Evolutionary conservation across 805 yeast species (phyloP).

Genomic region (Zygotorulaspora chibaensis): DNA sequence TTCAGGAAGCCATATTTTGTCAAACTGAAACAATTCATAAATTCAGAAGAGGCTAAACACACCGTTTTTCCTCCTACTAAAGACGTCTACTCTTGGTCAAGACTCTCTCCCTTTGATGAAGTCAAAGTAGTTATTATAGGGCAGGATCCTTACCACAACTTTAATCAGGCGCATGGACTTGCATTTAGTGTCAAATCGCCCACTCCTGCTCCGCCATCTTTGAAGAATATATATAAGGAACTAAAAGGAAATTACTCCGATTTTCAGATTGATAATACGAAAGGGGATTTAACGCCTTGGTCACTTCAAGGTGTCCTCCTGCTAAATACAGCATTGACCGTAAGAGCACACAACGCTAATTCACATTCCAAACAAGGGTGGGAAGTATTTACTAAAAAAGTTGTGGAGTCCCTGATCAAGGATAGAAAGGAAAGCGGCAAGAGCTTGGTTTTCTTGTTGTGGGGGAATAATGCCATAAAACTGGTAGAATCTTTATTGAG

Average conservation of each 20-base stretch:
- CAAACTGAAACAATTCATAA: slow-evolving; percentile 60
- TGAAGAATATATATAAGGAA: slow-evolving; percentile 81
- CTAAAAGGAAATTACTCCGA: slow-evolving; percentile 68
- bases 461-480: slow-evolving; percentile 75
- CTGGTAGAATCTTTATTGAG: slow-evolving; percentile 43
- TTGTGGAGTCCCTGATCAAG: slow-evolving; percentile 49
- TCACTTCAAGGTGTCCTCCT: slow-evolving; percentile 81
- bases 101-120: slow-evolving; percentile 68
- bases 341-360: slow-evolving; percentile 87
- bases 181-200: slow-evolving; percentile 91
- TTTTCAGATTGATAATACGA: slow-evolving; percentile 50
- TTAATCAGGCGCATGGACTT: slow-evolving; percentile 91
- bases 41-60: slow-evolving; percentile 41
- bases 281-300: slow-evolving; percentile 71
- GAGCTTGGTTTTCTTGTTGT: slow-evolving; percentile 74
- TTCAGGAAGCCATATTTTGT: slow-evolving; percentile 83
- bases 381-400: slow-evolving; percentile 82
- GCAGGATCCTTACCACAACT: slow-evolving; percentile 94
- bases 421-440: slow-evolving; percentile 41
- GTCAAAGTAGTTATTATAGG: slow-evolving; percentile 83
- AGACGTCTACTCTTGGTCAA: slow-evolving; percentile 88
- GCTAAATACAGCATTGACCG: slow-evolving; percentile 85
- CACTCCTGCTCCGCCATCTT: slow-evolving; percentile 81
- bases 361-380: slow-evolving; percentile 90
- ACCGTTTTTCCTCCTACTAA: slow-evolving; percentile 73